phyloP scores from a whole-genome alignment of 805 yeast genomes.

The Candida easanensis region DNA sequence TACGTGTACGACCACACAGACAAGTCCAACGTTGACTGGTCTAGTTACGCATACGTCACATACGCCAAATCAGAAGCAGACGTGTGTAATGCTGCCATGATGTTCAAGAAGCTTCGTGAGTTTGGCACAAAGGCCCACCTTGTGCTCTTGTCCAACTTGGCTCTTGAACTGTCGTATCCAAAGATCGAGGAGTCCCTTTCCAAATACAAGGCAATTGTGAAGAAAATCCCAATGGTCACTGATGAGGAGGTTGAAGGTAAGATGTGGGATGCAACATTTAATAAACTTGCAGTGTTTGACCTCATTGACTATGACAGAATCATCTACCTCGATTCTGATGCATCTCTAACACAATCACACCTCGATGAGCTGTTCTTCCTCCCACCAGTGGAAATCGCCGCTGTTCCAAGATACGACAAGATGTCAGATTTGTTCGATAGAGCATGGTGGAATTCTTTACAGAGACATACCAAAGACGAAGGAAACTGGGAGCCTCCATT shows the following conservation, averaged over 20 bases:
- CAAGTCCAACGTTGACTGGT: slow-evolving; percentile 35
- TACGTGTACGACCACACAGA: slow-evolving; percentile 17
- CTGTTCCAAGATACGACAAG: slow-evolving; percentile 44
- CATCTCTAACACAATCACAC: slow-evolving; percentile 35
- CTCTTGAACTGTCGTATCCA: neutral
- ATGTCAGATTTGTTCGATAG: slow-evolving; percentile 26
- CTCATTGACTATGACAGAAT: slow-evolving; percentile 48
- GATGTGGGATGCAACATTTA: slow-evolving; percentile 50
- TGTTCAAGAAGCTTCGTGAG: slow-evolving; percentile 38
- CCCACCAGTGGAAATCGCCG: slow-evolving; percentile 45
- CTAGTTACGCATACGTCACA: slow-evolving; percentile 51
- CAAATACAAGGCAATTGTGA: slow-evolving; percentile 14
- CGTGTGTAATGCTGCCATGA: slow-evolving; percentile 49
- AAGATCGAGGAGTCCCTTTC: slow-evolving; percentile 20
- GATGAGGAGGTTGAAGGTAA: neutral
- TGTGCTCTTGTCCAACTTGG: slow-evolving; percentile 37
- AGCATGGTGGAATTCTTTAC: slow-evolving; percentile 7
- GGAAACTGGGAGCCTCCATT: slow-evolving; percentile 18
- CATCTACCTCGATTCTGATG: slow-evolving; percentile 58
- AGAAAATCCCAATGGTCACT: slow-evolving; percentile 2
- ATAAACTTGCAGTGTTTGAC: slow-evolving; percentile 52
- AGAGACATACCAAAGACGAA: slow-evolving; percentile 6
- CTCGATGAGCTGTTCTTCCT: slow-evolving; percentile 52
- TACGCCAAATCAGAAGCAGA: slow-evolving; percentile 55
- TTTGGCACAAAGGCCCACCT: slow-evolving; percentile 42